These are phyloP conservation scores for Colletotrichum sp. DNA, from an alignment of 2,329 filamentous ascomycete genomes.

Conservation along the genomic window DNA sequence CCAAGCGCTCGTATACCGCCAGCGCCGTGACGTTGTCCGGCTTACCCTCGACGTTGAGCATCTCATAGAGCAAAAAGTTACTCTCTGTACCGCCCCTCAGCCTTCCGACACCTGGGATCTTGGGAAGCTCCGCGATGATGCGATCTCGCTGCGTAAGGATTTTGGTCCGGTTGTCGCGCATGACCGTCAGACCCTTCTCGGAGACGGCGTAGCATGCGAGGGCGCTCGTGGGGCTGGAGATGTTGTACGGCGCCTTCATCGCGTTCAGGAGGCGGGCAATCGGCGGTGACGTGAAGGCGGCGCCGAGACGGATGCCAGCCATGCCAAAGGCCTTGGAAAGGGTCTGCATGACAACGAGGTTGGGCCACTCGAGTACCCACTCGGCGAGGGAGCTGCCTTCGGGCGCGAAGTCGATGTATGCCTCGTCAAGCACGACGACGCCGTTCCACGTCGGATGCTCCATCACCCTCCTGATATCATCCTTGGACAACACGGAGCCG, in stretches of 20 bases:
- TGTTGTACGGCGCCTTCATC: constrained; percentile 96
- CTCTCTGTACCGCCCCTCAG: constrained; percentile 80
- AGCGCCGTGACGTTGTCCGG: constrained; percentile 82
- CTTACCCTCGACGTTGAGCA: constrained; percentile 73
- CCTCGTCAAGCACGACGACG: constrained; percentile 90
- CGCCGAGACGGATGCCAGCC: constrained; percentile 89
- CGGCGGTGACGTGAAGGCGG: constrained; percentile 76
- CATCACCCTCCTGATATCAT: constrained; percentile 75
- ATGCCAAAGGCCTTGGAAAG: constrained; percentile 97
- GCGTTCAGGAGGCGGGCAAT: constrained; percentile 86
- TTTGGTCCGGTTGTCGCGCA: constrained; percentile 72
- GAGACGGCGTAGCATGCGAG: constrained; percentile 78
- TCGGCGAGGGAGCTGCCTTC: constrained; percentile 81
- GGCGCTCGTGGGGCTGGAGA: constrained; percentile 84
- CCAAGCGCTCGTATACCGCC: constrained; percentile 82
- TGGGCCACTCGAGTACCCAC: constrained; percentile 91
- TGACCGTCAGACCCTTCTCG: constrained; percentile 70
- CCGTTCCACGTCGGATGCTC: constrained; percentile 95
- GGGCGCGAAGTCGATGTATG: constrained; percentile 91
- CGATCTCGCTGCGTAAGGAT: constrained; percentile 81
- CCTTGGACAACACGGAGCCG: constrained; percentile 76
- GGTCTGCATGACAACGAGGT: constrained; percentile 97
- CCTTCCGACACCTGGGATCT: constrained; percentile 77
- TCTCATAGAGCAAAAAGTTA: constrained; percentile 92
- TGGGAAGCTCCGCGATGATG: constrained; percentile 74